These are phyloP conservation scores for Ananas comosus DNA, from an alignment of 176 grass and related monocot species.

Conservation along the genomic window DNA sequence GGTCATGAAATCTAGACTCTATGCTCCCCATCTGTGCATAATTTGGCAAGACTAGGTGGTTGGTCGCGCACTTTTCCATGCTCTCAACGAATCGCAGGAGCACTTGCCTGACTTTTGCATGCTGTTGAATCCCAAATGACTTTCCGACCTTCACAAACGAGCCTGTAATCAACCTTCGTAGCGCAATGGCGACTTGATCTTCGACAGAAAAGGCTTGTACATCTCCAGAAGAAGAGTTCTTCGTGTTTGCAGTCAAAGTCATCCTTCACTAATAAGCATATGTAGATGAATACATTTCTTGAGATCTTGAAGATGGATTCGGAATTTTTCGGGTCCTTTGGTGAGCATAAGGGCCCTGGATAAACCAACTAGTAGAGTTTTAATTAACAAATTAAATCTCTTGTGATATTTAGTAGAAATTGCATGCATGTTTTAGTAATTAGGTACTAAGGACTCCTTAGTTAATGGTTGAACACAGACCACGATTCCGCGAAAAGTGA, in stretches of 20 bases:
- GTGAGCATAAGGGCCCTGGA: background rate
- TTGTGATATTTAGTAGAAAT: background rate
- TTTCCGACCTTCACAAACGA: background rate
- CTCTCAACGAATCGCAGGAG: background rate
- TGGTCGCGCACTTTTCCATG: background rate
- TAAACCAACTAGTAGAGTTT: background rate
- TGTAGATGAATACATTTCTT: slow-evolving; percentile 11
- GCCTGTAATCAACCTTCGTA: slow-evolving; percentile 1
- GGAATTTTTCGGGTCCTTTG: slow-evolving; percentile 1
- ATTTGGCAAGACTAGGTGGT: background rate
- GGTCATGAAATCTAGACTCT: background rate
- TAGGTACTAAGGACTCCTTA: background rate
- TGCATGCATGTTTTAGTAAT: background rate
- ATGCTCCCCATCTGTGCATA: background rate
- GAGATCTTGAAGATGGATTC: slow-evolving; percentile 9
- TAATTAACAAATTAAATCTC: too few relatives aligned
- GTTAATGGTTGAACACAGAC: too few relatives aligned
- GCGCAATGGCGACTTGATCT: slow-evolving; percentile 6
- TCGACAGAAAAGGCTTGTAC: background rate
- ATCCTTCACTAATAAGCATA: slow-evolving; percentile 7
- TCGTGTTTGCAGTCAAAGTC: background rate
- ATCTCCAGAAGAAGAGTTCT: background rate
- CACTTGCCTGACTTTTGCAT: background rate
- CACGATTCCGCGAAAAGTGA: too few relatives aligned
- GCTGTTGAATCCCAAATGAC: background rate